A percentile compares a stretch with the other conserved stretches of the same genome.
These are phyloP conservation scores for Murraya paniculata DNA, from an alignment of 345 rosid species.

Conservation along the genomic window DNA sequence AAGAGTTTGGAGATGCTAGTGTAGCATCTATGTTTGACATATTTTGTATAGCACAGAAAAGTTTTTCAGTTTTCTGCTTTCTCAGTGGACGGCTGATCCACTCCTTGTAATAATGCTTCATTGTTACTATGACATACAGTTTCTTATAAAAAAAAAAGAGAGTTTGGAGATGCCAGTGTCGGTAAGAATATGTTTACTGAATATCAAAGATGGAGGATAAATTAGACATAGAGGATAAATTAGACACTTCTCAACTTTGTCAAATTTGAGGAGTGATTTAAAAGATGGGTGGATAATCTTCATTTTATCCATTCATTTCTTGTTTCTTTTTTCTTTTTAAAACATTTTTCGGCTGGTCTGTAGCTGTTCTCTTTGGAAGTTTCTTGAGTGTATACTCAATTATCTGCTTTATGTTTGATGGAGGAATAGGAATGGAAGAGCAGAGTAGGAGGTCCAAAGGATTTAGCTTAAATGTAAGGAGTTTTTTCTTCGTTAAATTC, in stretches of 20 bases:
- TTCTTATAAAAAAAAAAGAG: no score
- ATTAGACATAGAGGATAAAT: neutral
- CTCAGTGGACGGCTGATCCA: no score
- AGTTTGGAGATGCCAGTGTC: neutral
- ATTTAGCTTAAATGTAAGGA: neutral
- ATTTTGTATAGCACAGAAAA: no score
- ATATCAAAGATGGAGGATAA: neutral
- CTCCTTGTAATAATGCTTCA: no score
- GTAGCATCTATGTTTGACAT: neutral
- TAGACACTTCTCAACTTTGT: neutral
- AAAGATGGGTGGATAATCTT: neutral
- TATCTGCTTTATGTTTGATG: neutral
- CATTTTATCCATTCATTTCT: neutral
- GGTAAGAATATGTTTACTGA: neutral
- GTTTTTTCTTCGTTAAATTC: neutral
- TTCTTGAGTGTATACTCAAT: neutral
- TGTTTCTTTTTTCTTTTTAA: neutral
- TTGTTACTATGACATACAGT: no score
- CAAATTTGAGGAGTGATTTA: neutral
- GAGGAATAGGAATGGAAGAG: neutral
- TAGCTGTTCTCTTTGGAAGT: neutral
- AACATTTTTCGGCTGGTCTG: neutral
- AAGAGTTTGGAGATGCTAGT: neutral
- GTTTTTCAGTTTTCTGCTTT: no score
- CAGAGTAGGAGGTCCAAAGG: neutral